phyloP scores from a whole-genome alignment of 352 stramenopile species.

The Peronospora tabacina region DNA sequence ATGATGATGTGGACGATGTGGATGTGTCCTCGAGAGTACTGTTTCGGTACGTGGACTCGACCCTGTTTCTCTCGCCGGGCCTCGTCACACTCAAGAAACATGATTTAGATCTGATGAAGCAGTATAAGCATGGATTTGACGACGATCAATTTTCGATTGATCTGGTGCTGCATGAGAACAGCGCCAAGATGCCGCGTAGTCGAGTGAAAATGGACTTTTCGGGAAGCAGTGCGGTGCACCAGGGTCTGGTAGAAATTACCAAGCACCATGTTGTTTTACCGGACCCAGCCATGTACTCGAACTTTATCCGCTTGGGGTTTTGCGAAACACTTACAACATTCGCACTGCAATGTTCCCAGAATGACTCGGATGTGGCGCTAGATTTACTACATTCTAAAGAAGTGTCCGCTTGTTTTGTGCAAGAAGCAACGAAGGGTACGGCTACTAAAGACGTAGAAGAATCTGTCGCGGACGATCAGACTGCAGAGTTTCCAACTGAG shows the following conservation, averaged over 20 bases:
- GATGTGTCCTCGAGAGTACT: slow-evolving; percentile 64
- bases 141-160: slow-evolving; percentile 76
- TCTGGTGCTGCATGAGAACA: slow-evolving; percentile 63
- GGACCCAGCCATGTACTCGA: slow-evolving; percentile 71
- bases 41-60: slow-evolving; percentile 76
- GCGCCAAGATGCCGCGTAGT: slow-evolving; percentile 26
- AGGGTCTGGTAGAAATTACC: slow-evolving; percentile 73
- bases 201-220: slow-evolving; percentile 55
- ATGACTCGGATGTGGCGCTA: slow-evolving; percentile 64
- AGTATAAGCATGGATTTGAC: slow-evolving; percentile 79
- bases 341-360: slow-evolving; percentile 68
- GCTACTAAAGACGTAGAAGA: slow-evolving; percentile 19
- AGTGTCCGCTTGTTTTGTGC: slow-evolving; percentile 42
- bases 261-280: slow-evolving; percentile 72
- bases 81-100: slow-evolving; percentile 67
- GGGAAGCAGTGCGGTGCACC: slow-evolving; percentile 52
- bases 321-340: slow-evolving; percentile 66
- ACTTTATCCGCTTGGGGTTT: slow-evolving; percentile 78
- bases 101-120: slow-evolving; percentile 78
- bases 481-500: slow-evolving; percentile 4
- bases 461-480: slow-evolving; percentile 15
- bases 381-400: slow-evolving; percentile 65
- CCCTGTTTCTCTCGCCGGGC: slow-evolving; percentile 59
- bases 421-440: slow-evolving; percentile 21
- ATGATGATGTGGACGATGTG: slow-evolving; percentile 45